phyloP scores from a whole-genome alignment of 179 eudicot genomes.

The Heliamphora pulchella region DNA sequence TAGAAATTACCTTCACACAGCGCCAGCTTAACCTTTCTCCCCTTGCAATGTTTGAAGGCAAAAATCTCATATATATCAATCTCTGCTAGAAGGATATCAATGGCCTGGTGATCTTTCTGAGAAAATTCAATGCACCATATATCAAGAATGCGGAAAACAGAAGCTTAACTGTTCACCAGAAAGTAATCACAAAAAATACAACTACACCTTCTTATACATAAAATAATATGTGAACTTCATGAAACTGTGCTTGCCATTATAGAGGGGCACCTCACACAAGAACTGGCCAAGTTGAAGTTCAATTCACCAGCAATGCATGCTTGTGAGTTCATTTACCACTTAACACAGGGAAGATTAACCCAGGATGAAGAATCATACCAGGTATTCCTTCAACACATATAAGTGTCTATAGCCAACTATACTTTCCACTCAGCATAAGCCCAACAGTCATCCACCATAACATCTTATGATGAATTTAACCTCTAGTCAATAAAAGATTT shows the following conservation, averaged over 20 bases:
- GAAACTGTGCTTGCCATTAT: neutral
- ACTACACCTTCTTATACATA: neutral
- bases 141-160: neutral
- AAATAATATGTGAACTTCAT: no score
- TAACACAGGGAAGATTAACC: neutral
- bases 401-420: neutral
- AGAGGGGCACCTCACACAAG: neutral
- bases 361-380: neutral
- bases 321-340: neutral
- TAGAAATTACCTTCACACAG: constrained; percentile 76
- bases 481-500: neutral
- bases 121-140: constrained; percentile 19
- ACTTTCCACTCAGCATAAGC: neutral
- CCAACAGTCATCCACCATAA: neutral
- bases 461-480: neutral
- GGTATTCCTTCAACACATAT: neutral
- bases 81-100: constrained; percentile 95
- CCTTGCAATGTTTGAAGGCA: constrained; percentile 91
- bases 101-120: constrained; percentile 89
- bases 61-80: constrained; percentile 95
- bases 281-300: constrained; percentile 1
- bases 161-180: neutral
- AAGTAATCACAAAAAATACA: constrained; percentile 5
- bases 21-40: constrained; percentile 87
- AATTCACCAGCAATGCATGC: neutral